Evolutionary conservation across 2,329 filamentous ascomycete genomes (phyloP), one percentile per base, ranked within the genome.

Genomic region (Alternaria brassicae): DNA sequence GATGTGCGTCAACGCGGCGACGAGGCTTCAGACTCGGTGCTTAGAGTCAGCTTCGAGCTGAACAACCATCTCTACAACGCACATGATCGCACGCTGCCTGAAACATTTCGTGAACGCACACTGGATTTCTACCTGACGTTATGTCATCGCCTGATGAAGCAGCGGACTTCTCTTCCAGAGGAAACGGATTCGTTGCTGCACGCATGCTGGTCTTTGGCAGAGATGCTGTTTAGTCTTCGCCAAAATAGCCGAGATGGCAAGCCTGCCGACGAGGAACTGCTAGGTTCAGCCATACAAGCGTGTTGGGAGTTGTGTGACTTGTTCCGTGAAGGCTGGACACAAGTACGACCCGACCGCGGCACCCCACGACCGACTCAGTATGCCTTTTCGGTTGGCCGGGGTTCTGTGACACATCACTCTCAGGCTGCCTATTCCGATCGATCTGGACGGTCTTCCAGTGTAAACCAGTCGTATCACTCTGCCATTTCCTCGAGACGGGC

Each of bases 41-140:
- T 98, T 45, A 85, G 94, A 47, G 93, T 97, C 66, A 97, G 92
- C 79, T 97, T 97, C 74, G 94, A 97, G 79, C 83, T 97, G 23
- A 97, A 96, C 79, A 97, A 96, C 70, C 93, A 98, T 76, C 84
- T 98, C 2, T 97, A 94, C 80, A 97, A 94, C 73, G 93, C 92
- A 1, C 92, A 97, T 71, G 92, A 96, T 74, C 87, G 90, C 30
- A 89, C 86, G 54, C 82, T 97, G 4, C 94, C 93, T 0, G 91
- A 96, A 70, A 88, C 90, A 0, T 97, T 98, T 74, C 87, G 90
- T 52, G 93, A 97, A 77, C 85, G 93, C 58, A 97, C 94, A 0
- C 78, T 98, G 56, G 94, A 97, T 71, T 97, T 97, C 70, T 97
- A 97, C 72, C 90, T 97, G 67, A 96, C 94, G 0, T 78, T 98